Conservation (phyloP, 257 asterid genomes). For the Misopates orontium region DNA sequence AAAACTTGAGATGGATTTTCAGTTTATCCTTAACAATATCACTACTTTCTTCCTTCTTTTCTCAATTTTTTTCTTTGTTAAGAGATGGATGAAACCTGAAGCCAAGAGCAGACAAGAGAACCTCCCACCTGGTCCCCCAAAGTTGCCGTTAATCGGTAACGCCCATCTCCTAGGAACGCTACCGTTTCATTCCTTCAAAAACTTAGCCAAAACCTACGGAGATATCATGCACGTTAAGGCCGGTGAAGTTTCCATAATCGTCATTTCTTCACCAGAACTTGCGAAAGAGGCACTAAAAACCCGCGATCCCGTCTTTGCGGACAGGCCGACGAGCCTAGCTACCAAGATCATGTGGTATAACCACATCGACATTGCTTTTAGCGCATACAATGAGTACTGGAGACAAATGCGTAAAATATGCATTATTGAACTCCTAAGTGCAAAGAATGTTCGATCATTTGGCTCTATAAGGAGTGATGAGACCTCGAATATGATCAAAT, state of each 20-base stretch:
- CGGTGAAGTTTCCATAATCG: constrained; percentile 7
- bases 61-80: background rate
- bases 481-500: background rate
- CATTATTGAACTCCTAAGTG: constrained; percentile 2
- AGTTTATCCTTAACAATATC: background rate
- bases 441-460: constrained; percentile 10
- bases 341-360: background rate
- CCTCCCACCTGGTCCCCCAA: constrained; percentile 5
- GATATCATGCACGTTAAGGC: constrained; percentile 4
- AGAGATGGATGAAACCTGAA: background rate
- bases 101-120: background rate
- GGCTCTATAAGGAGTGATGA: constrained; percentile 1
- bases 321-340: background rate
- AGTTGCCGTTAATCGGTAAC: constrained; percentile 2
- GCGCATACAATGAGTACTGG: background rate
- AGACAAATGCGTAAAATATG: constrained; percentile 15
- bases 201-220: constrained; percentile 9
- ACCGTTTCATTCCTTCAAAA: background rate
- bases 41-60: background rate
- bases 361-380: background rate
- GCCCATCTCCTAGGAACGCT: background rate
- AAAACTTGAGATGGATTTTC: background rate
- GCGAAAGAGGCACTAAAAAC: constrained; percentile 11
- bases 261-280: constrained; percentile 10
- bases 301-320: background rate